Conservation (phyloP, 352 stramenopile genomes). For the Phytophthora lateralis region DNA sequence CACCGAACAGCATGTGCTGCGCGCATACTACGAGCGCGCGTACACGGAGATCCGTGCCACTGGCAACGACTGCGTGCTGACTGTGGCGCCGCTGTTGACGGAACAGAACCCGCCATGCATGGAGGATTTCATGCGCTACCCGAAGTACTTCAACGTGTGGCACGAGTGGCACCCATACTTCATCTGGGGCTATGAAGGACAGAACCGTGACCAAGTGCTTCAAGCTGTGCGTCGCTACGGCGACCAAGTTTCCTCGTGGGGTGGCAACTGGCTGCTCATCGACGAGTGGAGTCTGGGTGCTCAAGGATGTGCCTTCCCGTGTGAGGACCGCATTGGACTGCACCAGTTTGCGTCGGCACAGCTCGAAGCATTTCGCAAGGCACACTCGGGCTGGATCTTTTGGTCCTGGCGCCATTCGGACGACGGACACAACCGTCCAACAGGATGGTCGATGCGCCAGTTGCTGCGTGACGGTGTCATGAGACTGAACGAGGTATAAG, state of each 20-base stretch:
- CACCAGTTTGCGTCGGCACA: conserved; percentile 63
- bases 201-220: conserved; percentile 64
- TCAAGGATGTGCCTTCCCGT: conserved; percentile 59
- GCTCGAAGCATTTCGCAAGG: conserved; percentile 58
- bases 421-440: conserved; percentile 54
- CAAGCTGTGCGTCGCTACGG: conserved; percentile 60
- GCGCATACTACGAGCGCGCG: conserved; percentile 75
- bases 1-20: conserved; percentile 61
- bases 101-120: conserved; percentile 61
- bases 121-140: conserved; percentile 64
- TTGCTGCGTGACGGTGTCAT: conserved; percentile 77
- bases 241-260: conserved; percentile 60
- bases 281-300: conserved; percentile 85
- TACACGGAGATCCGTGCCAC: conserved; percentile 70
- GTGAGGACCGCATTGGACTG: conserved; percentile 48
- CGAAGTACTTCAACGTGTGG: conserved; percentile 78
- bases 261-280: conserved; percentile 77
- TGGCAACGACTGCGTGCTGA: conserved; percentile 80
- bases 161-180: conserved; percentile 90
- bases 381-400: conserved; percentile 86
- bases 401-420: conserved; percentile 86
- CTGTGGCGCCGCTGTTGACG: conserved; percentile 58
- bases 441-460: conserved; percentile 81
- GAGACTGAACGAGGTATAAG: conserved; percentile 26
- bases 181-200: conserved; percentile 80